Base-by-base conservation (phyloP, 306 rosid species). In the Chamaecrista fasciculata region DNA sequence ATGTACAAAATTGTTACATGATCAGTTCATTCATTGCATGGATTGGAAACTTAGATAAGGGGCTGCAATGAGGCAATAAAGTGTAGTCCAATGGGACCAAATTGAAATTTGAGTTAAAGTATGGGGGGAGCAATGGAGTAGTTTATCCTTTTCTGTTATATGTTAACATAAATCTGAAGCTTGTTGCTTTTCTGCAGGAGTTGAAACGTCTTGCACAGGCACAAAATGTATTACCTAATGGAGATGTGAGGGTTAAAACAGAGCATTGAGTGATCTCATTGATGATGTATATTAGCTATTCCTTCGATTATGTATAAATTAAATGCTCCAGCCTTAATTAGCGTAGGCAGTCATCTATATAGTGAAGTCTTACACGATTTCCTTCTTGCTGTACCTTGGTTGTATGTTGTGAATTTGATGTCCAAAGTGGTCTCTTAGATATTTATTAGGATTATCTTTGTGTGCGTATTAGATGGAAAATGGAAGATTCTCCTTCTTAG, bases 221-320 rank as follows among this genome's bases (percentile, higher is more conserved):
- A 47, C 98, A 88, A 61, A 86, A 79, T 75, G 78, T 39, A 62
- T 76, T 90, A 15, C 89, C 96, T 28, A 90, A 93, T 78, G 98
- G 98, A 68, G 96, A 93, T 76, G 69, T 79, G 81, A 90, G 91
- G 83, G 90, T 87, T 62, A 83, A 90, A 74, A 34, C 78, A 4
- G 96, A 93, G 85, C 81, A 77, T 59, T 93, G 71, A 81, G 51
- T 66, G 67, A 14, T 47, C 46, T 42, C 21, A 52, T 16, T 29
- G n/a, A 26, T 29, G n/a, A 26, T 78, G 43, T 51, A 40, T 77
- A 52, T 61, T 51, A 23, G 25, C 28, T n/a, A 24, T 24, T 29
- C 74, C 28, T 24, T 25, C n/a, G 62, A 8, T 51, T 6, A 43
- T 51, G 51, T 25, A 7, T 39, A 46, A 53, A 53, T 16, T 39